These are phyloP conservation scores for Nyssa sinensis DNA, from an alignment of 148 eudicot species.

Conservation along the genomic window DNA sequence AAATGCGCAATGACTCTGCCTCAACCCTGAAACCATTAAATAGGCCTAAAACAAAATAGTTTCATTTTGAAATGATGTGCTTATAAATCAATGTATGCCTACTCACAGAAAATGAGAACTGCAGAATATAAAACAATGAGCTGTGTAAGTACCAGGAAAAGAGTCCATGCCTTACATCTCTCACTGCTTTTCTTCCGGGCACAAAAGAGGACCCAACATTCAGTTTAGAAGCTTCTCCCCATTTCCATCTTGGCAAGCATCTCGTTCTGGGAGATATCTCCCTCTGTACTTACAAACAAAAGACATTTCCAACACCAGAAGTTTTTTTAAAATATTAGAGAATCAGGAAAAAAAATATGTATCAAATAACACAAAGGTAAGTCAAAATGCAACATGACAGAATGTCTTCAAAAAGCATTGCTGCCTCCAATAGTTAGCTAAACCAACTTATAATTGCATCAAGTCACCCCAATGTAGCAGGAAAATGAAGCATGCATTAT, in stretches of 20 bases:
- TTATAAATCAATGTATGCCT: not conserved
- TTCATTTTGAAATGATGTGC: not conserved
- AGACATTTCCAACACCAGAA: slow-evolving; percentile 51
- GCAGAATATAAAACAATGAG: not conserved
- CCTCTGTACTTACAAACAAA: slow-evolving; percentile 51
- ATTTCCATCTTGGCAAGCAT: slow-evolving; percentile 41
- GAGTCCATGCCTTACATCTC: slow-evolving; percentile 61
- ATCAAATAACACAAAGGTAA: not conserved
- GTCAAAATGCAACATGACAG: not conserved
- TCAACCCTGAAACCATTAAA: slow-evolving; percentile 54
- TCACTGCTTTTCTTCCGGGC: slow-evolving; percentile 33
- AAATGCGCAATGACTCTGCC: slow-evolving; percentile 65
- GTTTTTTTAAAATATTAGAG: not conserved
- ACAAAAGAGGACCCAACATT: slow-evolving; percentile 22
- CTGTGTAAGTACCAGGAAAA: slow-evolving; percentile 52
- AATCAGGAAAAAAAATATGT: too few species aligned
- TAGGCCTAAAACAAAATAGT: not conserved
- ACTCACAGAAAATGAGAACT: not conserved
- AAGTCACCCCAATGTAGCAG: too few species aligned
- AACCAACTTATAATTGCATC: too few species aligned
- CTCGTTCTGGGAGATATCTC: slow-evolving; percentile 59
- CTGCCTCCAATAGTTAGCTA: too few species aligned
- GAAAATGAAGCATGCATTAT: too few species aligned
- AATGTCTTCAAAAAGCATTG: too few species aligned
- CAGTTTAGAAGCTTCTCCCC: slow-evolving; percentile 37